Evolutionary conservation across 345 rosid genomes (phyloP).

Genomic region (Gossypium anomalum): DNA sequence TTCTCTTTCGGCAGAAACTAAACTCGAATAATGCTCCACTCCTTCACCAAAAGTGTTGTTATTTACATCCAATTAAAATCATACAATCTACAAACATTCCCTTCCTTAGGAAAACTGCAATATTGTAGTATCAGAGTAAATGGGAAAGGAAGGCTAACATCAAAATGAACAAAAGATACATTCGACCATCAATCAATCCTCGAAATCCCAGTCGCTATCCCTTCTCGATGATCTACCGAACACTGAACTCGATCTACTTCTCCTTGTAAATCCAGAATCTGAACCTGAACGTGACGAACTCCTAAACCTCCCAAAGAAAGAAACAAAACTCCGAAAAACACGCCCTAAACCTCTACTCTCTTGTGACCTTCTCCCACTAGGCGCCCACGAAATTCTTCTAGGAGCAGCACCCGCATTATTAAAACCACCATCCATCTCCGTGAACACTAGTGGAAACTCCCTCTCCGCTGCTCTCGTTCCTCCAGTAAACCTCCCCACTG

Average conservation of each 20-base stretch:
- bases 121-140: conserved; percentile 16
- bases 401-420: conserved; percentile 44
- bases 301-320: conserved; percentile 42
- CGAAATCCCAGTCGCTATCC: conserved; percentile 21
- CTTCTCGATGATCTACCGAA: conserved; percentile 35
- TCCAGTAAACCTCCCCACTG: conserved; percentile 56
- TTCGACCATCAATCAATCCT: conserved; percentile 23
- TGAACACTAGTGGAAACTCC: conserved; percentile 49
- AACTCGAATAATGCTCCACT: neutral
- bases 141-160: conserved; percentile 2
- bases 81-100: conserved; percentile 31
- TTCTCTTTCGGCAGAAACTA: conserved; percentile 4
- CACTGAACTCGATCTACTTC: conserved; percentile 27
- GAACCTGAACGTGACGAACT: conserved; percentile 20
- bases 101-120: conserved; percentile 25
- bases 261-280: conserved; percentile 24
- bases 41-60: conserved; percentile 24
- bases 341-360: conserved; percentile 43
- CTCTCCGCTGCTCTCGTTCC: conserved; percentile 42
- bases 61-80: conserved; percentile 34
- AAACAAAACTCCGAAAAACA: conserved; percentile 35
- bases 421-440: conserved; percentile 61
- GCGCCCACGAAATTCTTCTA: conserved; percentile 47
- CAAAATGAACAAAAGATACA: conserved; percentile 7
- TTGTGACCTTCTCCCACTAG: conserved; percentile 43